Base-by-base conservation (phyloP, 2,329 filamentous ascomycete species). In the Trichophyton equinum region DNA sequence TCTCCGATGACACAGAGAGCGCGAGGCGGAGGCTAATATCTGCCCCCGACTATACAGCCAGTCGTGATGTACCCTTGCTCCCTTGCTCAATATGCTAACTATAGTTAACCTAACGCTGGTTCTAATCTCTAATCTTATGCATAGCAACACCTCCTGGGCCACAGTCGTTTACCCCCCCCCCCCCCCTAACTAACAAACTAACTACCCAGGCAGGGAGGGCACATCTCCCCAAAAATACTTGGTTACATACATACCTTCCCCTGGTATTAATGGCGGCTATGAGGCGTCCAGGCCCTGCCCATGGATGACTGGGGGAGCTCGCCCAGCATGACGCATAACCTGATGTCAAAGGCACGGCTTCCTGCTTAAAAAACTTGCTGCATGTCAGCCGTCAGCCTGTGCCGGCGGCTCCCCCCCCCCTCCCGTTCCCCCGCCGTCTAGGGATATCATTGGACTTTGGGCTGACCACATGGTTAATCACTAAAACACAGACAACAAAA, bases 351-450 rank as follows among this genome's bases (percentile, higher is more conserved):
- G 49, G 49, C 49, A 55, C 49, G 49, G 49, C 49, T 55, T 36
- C 30, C 25, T 55, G 49, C 30, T 55, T 33, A 55, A 55, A 55
- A 36, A 55, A 55, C 49, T 33, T 55, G 49, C 49, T 55, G 49
- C 49, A 55, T 55, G 49, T 55, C 49, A 55, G 49, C 49, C 49
- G 49, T 55, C 49, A 55, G 49, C 49, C 49, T 55, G 49, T 55
- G 49, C 49, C 49, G 49, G 49, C 49, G 49, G 49, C 49, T 55
- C 25, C 49, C 49, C 49, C 49, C 49, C 49, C n/a, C n/a, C n/a
- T 36, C 30, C 49, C 49, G 27, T 36, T 55, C 30, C 49, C 46
- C 46, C 20, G 7, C 49, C 49, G 25, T 20, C 30, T 27, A 33
- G 27, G 49, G 8, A 55, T 36, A 55, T 55, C 27, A 55, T 55